Conservation (phyloP, 768 basidiomycete genomes). For the Sporobolomyces phaffii region DNA sequence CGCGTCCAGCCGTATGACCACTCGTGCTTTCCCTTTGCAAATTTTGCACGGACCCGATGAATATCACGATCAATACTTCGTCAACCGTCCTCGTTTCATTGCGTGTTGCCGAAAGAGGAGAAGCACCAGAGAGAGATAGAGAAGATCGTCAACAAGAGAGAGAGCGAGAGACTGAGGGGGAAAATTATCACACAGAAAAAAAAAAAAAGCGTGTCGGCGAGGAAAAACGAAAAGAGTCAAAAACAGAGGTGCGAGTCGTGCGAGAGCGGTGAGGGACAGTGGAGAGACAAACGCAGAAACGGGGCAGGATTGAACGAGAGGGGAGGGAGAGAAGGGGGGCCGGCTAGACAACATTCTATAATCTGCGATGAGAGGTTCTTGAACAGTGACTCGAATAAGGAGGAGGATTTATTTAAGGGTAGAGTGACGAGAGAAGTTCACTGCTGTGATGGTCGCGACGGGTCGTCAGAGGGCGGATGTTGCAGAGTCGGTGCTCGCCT, state of each 20-base stretch:
- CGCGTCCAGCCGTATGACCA: too few relatives aligned
- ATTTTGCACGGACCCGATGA: too few relatives aligned
- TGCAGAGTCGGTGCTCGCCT: constrained; percentile 20
- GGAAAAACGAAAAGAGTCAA: neutral
- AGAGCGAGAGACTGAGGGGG: neutral
- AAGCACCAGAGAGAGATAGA: neutral
- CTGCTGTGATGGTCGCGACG: neutral
- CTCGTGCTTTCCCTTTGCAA: too few relatives aligned
- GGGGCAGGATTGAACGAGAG: neutral
- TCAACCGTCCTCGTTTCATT: too few relatives aligned
- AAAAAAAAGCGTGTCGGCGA: too few relatives aligned
- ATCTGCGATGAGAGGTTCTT: too few relatives aligned
- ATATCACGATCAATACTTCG: too few relatives aligned
- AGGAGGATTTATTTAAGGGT: too few relatives aligned
- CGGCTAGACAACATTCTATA: too few relatives aligned
- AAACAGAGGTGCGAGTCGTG: neutral
- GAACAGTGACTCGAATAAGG: too few relatives aligned
- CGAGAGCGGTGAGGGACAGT: neutral
- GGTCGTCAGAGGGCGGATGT: neutral
- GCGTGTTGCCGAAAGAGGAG: neutral
- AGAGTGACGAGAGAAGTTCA: neutral
- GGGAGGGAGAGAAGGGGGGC: too few relatives aligned
- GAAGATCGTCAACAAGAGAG: neutral
- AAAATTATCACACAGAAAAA: neutral
- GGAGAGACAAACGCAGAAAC: neutral